Conservation (phyloP, 441 rosid species). For the Manihot esculenta region DNA sequence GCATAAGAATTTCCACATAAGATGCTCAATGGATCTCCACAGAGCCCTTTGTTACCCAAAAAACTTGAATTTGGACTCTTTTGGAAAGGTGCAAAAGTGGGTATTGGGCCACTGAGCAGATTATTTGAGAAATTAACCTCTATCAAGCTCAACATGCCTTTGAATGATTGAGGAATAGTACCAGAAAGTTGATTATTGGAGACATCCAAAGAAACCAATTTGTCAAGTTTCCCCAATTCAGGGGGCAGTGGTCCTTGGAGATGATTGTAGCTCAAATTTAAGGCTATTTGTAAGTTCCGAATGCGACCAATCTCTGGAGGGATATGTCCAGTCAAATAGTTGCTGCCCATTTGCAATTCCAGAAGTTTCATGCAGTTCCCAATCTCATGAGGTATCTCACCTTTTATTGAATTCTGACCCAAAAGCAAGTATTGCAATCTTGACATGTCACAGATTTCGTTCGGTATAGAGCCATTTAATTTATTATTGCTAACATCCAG, state of each 20-base stretch:
- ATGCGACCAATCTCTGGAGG: constrained; percentile 87
- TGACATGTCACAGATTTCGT: constrained; percentile 66
- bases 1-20: constrained; percentile 47
- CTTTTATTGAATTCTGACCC: constrained; percentile 74
- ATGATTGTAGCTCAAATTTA: constrained; percentile 90
- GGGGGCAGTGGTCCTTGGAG: constrained; percentile 77
- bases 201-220: constrained; percentile 86
- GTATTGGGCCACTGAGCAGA: constrained; percentile 67
- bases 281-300: constrained; percentile 81
- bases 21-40: constrained; percentile 76
- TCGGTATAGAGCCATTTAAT: constrained; percentile 78
- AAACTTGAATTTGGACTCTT: constrained; percentile 84
- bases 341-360: constrained; percentile 67
- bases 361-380: constrained; percentile 89
- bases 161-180: constrained; percentile 59
- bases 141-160: constrained; percentile 92
- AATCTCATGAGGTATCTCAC: constrained; percentile 86
- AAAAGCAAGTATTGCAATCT: constrained; percentile 85
- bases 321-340: constrained; percentile 80
- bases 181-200: constrained; percentile 86
- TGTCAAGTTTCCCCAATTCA: constrained; percentile 87
- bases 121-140: constrained; percentile 91
- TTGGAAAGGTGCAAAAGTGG: constrained; percentile 76
- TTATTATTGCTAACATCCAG: constrained; percentile 80
- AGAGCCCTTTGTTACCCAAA: constrained; percentile 71